Evolutionary conservation across 371 early-diverging fungal genomes (phyloP), one percentile per base, ranked within the genome.

Genomic region (Mucor circinelloides): DNA sequence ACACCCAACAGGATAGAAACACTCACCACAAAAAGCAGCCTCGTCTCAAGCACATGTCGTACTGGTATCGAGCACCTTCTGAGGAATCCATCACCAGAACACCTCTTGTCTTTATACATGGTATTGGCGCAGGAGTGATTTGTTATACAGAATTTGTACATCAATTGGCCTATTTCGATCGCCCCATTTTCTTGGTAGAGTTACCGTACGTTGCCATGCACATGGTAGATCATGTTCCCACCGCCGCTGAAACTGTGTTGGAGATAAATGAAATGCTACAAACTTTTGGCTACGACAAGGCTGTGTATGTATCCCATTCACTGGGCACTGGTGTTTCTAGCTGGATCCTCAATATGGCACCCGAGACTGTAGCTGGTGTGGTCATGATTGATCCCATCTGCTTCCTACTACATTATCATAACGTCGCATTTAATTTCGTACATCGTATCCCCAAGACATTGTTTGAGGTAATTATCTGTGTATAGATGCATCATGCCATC

Each of bases 321-420:
- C 66, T 90, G 6, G 92, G 92, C 17, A 88, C 91, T n/a, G 79
- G 70, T 32, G 73, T 75, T 0, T 61, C 78, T 3, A 80, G 79
- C 38, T 83, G 83, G 83, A 66, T 87, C 40, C 76, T 81, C 44
- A 76, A 68, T 10, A 67, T 63, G 23, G 75, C 83, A 0, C 85
- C 87, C 5, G 73, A 85, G 6, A 71, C 74, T 19, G 73, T 89
- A 2, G 82, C 76, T 6, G 86, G 89, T 6, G 31, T 75, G 23
- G 79, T 89, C 7, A 61, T 92, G 61, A 73, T 87, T n/a, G 92
- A 92, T 55, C 92, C 92, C 6, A 87, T 92, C 57, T 86, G 88
- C 30, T 92, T 90, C 63, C 67, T 89, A 59, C 72, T 88, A 1
- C 87, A 89, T 65, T 79, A 89, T 62, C 83, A 84, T 30, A 73